phyloP scores from a whole-genome alignment of 2,329 filamentous ascomycete genomes.

The Penicillium brevicompactum region DNA sequence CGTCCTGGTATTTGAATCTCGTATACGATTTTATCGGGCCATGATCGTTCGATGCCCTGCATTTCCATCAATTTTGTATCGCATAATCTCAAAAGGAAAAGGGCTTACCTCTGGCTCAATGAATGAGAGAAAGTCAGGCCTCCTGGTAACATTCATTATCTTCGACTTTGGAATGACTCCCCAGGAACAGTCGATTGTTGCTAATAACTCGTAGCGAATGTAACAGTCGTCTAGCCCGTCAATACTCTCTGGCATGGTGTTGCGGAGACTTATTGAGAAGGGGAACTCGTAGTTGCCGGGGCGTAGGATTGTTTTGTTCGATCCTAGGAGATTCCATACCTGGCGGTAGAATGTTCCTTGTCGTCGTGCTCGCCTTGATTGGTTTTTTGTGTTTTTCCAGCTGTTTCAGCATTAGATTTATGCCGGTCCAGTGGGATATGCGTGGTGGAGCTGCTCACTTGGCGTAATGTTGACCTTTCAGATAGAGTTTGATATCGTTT shows the following conservation, averaged over 20 bases:
- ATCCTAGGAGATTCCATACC: neutral
- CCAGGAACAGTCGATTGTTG: neutral
- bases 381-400: too few species aligned
- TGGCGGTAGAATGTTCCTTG: neutral
- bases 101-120: neutral
- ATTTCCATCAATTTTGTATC: neutral
- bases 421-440: too few species aligned
- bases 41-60: neutral
- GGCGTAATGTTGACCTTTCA: neutral
- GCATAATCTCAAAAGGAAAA: neutral
- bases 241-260: neutral
- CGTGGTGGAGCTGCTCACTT: neutral
- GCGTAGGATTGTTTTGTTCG: neutral
- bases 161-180: neutral
- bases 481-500: neutral
- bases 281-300: slow-evolving; percentile 1
- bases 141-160: neutral
- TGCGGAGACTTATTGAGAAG: neutral
- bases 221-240: neutral
- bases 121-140: neutral
- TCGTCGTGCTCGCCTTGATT: neutral
- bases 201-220: neutral
- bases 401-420: too few species aligned
- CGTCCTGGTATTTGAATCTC: neutral
- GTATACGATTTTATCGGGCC: neutral